phyloP scores from a whole-genome alignment of 805 yeast genomes.

The Hanseniaspora occidentalis region DNA sequence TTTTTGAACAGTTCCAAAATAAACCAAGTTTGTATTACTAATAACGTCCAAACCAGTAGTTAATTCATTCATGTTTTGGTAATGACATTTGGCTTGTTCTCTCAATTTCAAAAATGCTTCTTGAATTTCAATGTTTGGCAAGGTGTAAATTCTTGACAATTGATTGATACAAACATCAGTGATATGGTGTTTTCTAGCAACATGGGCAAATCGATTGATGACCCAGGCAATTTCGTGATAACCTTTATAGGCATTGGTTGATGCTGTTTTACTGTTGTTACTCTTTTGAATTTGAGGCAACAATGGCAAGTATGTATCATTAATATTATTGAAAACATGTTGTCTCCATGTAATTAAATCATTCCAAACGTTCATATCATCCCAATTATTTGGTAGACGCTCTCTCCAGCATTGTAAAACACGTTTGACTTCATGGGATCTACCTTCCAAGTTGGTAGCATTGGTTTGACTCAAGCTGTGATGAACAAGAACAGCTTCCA shows the following conservation, averaged over 20 bases:
- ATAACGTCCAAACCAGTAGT: conserved; percentile 95
- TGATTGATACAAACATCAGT: conserved; percentile 93
- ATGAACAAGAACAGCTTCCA: conserved; percentile 94
- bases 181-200: conserved; percentile 93
- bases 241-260: conserved; percentile 93
- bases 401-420: conserved; percentile 97
- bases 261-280: conserved; percentile 55
- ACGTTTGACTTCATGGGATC: conserved; percentile 87
- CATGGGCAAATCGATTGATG: conserved; percentile 94
- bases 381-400: conserved; percentile 92
- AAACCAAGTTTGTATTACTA: conserved; percentile 88
- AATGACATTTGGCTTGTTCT: conserved; percentile 96
- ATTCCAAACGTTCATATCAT: conserved; percentile 95
- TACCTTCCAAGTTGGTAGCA: conserved; percentile 81
- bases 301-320: conserved; percentile 86
- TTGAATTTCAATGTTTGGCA: conserved; percentile 96
- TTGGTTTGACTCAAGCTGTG: conserved; percentile 79
- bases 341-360: conserved; percentile 98
- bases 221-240: conserved; percentile 99
- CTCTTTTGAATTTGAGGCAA: conserved; percentile 73
- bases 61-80: conserved; percentile 79
- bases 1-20: conserved; percentile 94
- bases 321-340: conserved; percentile 93
- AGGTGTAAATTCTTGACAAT: conserved; percentile 81
- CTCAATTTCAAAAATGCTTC: conserved; percentile 92